Base-by-base conservation (phyloP, 306 rosid species). In the Casuarina cunninghamiana region DNA sequence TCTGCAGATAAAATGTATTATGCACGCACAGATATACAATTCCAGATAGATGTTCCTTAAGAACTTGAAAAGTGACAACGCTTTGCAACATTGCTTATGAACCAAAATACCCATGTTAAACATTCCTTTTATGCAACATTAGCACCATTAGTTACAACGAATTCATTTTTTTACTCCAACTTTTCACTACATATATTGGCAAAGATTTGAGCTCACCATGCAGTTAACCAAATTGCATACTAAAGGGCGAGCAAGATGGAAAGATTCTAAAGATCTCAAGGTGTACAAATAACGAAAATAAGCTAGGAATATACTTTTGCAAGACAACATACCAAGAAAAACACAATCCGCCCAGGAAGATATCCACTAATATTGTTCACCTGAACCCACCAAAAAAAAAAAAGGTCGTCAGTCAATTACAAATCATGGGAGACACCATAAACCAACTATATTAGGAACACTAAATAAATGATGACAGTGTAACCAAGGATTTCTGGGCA, bases 281-380 rank as follows among this genome's bases (percentile, higher is more conserved):
- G 67, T 72, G 65, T 42, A 10, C 65, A 51, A 45, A 11, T 10
- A 32, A 74, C 10, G 54, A 57, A 32, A 70, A 37, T 44, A 62
- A 8, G 74, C 60, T 65, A 37, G 72, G 68, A 78, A 75, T 16
- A 44, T 42, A 80, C 43, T 73, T 63, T 80, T 76, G 73, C 60
- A 46, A 72, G 79, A 77, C 6, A 79, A 69, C 93, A 71, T 93
- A 95, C 99, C 96, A 95, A 84, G 91, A 93, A 95, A 83, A 95
- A 95, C 49, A 95, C 98, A 84, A 91, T 93, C 73, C 99, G 91
- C 49, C 99, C 99, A 51, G 99, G 99, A 76, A 95, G 99, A 88
- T 95, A 95, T 75, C 99, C 98, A 73, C 99, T 91, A 90, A 95
- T 95, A 80, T 95, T 95, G 82, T 95, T 95, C 79, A 95, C 98